Conservation (phyloP, 202 grass and related monocot genomes). For the Hordeum pubiflorum region DNA sequence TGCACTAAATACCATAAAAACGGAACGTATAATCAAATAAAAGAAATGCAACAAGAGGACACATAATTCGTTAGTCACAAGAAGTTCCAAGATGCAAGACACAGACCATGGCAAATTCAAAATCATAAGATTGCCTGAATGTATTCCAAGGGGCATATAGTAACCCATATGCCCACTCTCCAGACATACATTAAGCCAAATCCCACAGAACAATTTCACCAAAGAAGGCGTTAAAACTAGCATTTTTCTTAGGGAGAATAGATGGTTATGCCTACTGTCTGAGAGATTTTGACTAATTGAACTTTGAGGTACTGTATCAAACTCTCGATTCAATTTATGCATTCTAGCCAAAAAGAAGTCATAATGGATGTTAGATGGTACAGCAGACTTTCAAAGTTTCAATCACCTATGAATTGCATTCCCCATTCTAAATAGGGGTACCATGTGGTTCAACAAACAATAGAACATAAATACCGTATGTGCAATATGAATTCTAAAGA, state of each 20-base stretch:
- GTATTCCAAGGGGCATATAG: not conserved
- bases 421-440: not conserved
- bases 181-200: not conserved
- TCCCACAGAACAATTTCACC: not conserved
- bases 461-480: not conserved
- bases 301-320: not conserved
- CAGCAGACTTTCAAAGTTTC: not conserved
- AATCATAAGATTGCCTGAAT: constrained; percentile 9
- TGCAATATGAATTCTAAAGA: not conserved
- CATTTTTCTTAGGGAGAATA: not conserved
- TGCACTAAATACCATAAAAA: too few species aligned
- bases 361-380: not conserved
- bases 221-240: not conserved
- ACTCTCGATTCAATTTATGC: constrained; percentile 4
- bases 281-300: not conserved
- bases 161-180: not conserved
- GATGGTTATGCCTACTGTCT: not conserved
- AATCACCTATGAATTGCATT: not conserved
- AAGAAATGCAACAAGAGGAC: too few species aligned
- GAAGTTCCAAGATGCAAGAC: too few species aligned
- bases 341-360: not conserved
- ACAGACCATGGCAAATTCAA: not conserved
- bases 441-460: not conserved
- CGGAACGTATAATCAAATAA: too few species aligned
- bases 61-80: too few species aligned